phyloP scores from a whole-genome alignment of 441 rosid genomes.

The Pelargonium exstipulatum region DNA sequence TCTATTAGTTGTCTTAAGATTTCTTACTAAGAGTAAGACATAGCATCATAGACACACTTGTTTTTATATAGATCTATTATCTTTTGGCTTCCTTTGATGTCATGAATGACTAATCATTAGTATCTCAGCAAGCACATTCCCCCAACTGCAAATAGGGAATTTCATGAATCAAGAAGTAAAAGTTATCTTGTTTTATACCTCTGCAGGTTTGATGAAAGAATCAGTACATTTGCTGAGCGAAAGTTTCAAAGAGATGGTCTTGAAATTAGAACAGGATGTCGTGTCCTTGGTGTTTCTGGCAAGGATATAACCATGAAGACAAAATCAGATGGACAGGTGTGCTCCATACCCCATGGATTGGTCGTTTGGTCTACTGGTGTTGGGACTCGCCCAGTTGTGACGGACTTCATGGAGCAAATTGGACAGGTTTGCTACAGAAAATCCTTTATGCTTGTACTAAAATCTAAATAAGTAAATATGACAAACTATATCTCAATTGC shows the following conservation, averaged over 20 bases:
- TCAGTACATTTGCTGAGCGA: slow-evolving; percentile 82
- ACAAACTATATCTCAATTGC: neutral
- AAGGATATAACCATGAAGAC: slow-evolving; percentile 75
- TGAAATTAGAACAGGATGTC: slow-evolving; percentile 76
- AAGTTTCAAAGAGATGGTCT: slow-evolving; percentile 89
- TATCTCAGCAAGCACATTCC: no score
- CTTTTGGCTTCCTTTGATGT: no score
- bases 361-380: slow-evolving; percentile 98
- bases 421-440: slow-evolving; percentile 60
- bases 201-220: slow-evolving; percentile 96
- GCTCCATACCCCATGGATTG: slow-evolving; percentile 80
- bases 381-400: slow-evolving; percentile 77
- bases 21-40: no score
- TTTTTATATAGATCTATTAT: no score
- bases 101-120: no score
- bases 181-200: neutral
- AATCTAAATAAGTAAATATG: slow-evolving; percentile 8
- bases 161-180: neutral
- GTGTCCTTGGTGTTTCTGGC: slow-evolving; percentile 72
- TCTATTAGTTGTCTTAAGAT: no score
- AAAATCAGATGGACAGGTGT: slow-evolving; percentile 46
- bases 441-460: neutral
- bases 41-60: no score
- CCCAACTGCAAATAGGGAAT: no score
- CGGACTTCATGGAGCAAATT: slow-evolving; percentile 84